Evolutionary conservation across 768 basidiomycete species (phyloP), one percentile per base, ranked within the genome.

Genomic region (Hypholoma sublateritium): DNA sequence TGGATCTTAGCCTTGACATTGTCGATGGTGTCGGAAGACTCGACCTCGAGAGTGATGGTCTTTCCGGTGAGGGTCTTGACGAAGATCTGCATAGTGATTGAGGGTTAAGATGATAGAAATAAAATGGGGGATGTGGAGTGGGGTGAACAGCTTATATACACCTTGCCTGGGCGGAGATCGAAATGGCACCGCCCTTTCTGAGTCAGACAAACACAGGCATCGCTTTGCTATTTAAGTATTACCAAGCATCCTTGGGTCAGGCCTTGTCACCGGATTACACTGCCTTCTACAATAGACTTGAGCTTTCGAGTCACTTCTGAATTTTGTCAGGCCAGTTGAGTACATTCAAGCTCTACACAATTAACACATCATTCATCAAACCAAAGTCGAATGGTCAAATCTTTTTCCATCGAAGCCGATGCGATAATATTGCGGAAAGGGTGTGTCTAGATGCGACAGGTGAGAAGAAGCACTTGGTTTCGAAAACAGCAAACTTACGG

Each of bases 341-440:
- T 53, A 21, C 7, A 37, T n/a, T 53, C 17, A 43, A 34, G 14
- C 9, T 13, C 42, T 39, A 53, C n/a, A 35, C 36, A 37, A n/a
- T 35, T 22, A 25, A 14, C 4, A 39, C 22, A 53, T 32, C 59
- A 69, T 55, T 72, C 70, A 65, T 89, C 86, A 55, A 78, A 75
- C 95, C 95, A 97, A 14, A 98, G 63, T 52, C 87, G 81, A 65
- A 98, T 90, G 4, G 86, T 86, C 58, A 91, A 72, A 63, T 96
- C 95, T 62, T 93, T 93, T 63, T 95, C 93, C 81, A 92, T 87
- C 9, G 87, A 83, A n/a, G 91, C 92, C 4, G 93, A 92, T 6
- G 93, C 95, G 59, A 98, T 88, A 53, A 89, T 85, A 45, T 77
- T 80, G 50, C 75, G 80, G 19, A 75, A 79, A 1, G 95, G 94